Evolutionary conservation across 306 rosid species (phyloP).

Genomic region (Sophora flavescens): DNA sequence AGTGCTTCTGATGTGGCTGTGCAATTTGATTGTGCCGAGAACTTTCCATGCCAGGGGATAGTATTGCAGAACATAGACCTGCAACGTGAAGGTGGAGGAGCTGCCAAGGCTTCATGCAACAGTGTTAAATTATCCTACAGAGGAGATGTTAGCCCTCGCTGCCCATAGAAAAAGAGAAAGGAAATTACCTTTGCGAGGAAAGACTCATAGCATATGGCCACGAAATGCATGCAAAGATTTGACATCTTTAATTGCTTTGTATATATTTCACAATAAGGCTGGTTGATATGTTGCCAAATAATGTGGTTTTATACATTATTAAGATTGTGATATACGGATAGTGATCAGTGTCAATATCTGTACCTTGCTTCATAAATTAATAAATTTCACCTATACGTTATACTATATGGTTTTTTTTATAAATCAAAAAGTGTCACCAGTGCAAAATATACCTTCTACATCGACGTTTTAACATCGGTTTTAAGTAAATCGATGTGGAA

Average conservation of each 20-base stretch:
- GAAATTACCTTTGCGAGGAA: not conserved
- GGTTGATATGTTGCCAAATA: slow-evolving; percentile 3
- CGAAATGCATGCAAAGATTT: not conserved
- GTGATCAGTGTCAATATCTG: not conserved
- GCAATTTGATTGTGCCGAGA: slow-evolving; percentile 73
- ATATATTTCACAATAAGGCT: slow-evolving; percentile 5
- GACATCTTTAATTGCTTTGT: slow-evolving; percentile 3
- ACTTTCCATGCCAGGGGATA: slow-evolving; percentile 62
- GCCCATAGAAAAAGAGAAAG: not conserved
- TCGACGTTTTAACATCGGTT: too few relatives aligned
- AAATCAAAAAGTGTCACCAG: too few relatives aligned
- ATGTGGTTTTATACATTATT: not conserved
- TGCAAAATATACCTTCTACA: too few relatives aligned
- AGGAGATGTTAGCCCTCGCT: slow-evolving; percentile 65
- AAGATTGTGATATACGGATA: not conserved
- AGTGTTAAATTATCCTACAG: slow-evolving; percentile 48
- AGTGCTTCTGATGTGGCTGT: slow-evolving; percentile 74
- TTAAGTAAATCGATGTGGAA: too few relatives aligned
- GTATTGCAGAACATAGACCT: slow-evolving; percentile 60
- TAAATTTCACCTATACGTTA: not conserved
- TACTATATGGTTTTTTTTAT: too few relatives aligned
- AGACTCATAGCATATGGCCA: not conserved
- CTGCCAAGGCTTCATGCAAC: slow-evolving; percentile 55
- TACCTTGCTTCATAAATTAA: not conserved
- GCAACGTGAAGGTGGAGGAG: slow-evolving; percentile 35